These are phyloP conservation scores for Venustampulla echinocandica DNA, from an alignment of 495 filamentous ascomycete species.

Conservation along the genomic window DNA sequence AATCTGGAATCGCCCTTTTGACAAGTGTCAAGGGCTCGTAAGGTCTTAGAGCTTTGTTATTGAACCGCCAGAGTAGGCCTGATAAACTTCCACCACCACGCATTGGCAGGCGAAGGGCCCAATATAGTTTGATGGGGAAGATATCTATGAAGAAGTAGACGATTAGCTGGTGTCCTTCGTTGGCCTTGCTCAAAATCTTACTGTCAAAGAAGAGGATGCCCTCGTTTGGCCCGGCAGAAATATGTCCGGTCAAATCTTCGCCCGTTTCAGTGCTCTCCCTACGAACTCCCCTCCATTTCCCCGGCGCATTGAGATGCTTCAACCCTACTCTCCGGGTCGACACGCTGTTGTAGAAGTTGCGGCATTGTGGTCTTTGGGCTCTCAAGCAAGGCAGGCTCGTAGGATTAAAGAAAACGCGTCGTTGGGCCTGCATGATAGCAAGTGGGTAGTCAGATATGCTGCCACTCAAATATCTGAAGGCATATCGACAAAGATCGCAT, in stretches of 20 bases:
- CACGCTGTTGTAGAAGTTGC: constrained; percentile 12
- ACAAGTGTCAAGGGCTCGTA: constrained; percentile 57
- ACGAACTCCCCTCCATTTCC: constrained; percentile 12
- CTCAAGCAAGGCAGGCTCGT: constrained; percentile 27
- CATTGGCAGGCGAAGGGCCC: constrained; percentile 52
- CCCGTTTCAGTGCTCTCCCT: constrained; percentile 39
- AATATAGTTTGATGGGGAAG: constrained; percentile 70
- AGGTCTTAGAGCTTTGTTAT: constrained; percentile 47
- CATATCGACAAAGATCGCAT: too few species aligned
- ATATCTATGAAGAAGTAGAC: constrained; percentile 49
- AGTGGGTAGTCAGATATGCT: too few species aligned
- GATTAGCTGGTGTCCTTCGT: not conserved
- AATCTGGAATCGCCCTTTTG: constrained; percentile 49
- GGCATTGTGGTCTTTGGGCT: not conserved
- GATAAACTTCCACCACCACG: constrained; percentile 45
- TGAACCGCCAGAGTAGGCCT: constrained; percentile 53
- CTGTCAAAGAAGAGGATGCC: constrained; percentile 85
- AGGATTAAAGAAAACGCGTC: constrained; percentile 27
- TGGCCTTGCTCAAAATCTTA: constrained; percentile 31
- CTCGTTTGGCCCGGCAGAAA: constrained; percentile 59
- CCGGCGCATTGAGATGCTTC: not conserved
- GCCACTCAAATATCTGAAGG: too few species aligned
- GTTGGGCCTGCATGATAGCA: constrained; percentile 17
- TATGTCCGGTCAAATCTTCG: constrained; percentile 63
- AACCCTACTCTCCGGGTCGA: not conserved